These are phyloP conservation scores for Colletotrichum orchidophilum DNA, from an alignment of 2,329 filamentous ascomycete species.

Conservation along the genomic window DNA sequence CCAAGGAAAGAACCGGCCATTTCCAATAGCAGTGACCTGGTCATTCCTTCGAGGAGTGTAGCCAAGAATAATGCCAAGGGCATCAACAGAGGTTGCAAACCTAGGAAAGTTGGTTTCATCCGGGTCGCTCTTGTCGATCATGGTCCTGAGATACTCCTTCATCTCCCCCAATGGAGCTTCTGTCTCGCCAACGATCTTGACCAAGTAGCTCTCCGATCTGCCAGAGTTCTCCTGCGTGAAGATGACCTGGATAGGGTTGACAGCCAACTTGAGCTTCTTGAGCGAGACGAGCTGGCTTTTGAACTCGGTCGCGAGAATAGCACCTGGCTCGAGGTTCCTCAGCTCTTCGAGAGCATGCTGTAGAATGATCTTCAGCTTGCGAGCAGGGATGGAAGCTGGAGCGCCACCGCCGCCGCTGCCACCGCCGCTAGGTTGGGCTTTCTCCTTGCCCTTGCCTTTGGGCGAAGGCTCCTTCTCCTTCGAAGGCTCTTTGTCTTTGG, in stretches of 20 bases:
- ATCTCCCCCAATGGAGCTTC: slow-evolving; percentile 51
- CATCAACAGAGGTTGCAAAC: slow-evolving; percentile 58
- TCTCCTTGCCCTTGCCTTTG: slow-evolving; percentile 34
- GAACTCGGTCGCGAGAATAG: slow-evolving; percentile 57
- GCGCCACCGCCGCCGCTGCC: slow-evolving; percentile 29
- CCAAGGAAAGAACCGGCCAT: slow-evolving; percentile 59
- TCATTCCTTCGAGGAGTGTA: slow-evolving; percentile 49
- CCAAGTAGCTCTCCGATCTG: slow-evolving; percentile 46
- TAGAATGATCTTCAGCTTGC: slow-evolving; percentile 55
- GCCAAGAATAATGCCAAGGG: slow-evolving; percentile 62
- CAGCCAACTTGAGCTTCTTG: slow-evolving; percentile 46
- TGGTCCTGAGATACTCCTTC: slow-evolving; percentile 55
- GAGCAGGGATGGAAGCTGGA: slow-evolving; percentile 48
- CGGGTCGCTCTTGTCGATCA: slow-evolving; percentile 47
- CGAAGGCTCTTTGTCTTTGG: slow-evolving; percentile 20
- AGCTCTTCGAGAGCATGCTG: slow-evolving; percentile 48
- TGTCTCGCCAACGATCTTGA: slow-evolving; percentile 52
- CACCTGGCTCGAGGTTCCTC: slow-evolving; percentile 39
- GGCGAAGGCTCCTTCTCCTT: slow-evolving; percentile 29
- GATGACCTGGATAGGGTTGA: slow-evolving; percentile 45
- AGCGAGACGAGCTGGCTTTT: slow-evolving; percentile 58
- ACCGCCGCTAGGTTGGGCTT: slow-evolving; percentile 17
- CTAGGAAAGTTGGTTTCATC: slow-evolving; percentile 55
- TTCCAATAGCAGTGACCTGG: slow-evolving; percentile 53
- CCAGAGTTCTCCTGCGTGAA: slow-evolving; percentile 45